Conservation (phyloP, 768 basidiomycete genomes). For the Hydnum rufescens region DNA sequence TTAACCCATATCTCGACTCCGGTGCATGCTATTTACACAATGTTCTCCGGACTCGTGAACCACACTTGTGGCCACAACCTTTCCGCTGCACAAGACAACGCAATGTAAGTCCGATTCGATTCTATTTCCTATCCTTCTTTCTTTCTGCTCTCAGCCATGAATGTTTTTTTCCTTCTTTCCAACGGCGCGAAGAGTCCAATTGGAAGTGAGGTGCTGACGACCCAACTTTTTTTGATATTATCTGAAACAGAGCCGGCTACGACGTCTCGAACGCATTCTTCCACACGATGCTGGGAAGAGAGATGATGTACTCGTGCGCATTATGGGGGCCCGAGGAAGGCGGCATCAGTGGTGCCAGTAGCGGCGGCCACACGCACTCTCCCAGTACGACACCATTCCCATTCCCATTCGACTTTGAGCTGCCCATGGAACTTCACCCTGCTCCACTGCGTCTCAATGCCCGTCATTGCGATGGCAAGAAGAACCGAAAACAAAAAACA, state of each 20-base stretch:
- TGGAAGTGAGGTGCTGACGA: too few species aligned
- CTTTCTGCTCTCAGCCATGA: not conserved
- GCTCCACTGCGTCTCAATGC: not conserved
- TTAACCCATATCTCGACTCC: not conserved
- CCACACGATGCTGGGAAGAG: slow-evolving; percentile 16
- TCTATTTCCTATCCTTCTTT: not conserved
- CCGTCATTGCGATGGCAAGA: not conserved
- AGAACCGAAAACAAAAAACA: not conserved
- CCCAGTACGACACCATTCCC: too few species aligned
- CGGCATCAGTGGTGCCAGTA: slow-evolving; percentile 14
- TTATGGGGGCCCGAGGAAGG: slow-evolving; percentile 17
- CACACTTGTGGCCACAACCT: not conserved
- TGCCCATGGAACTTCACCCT: slow-evolving; percentile 8
- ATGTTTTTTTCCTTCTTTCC: not conserved
- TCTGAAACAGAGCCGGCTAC: slow-evolving; percentile 7
- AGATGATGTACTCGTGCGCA: slow-evolving; percentile 26
- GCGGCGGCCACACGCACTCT: too few species aligned
- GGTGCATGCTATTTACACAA: not conserved
- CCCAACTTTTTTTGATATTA: too few species aligned
- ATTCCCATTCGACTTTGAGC: slow-evolving; percentile 1
- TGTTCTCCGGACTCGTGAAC: not conserved
- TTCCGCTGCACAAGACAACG: not conserved
- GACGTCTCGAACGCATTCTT: slow-evolving; percentile 17
- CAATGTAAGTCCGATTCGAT: not conserved
- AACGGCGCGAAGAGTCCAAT: not conserved